Evolutionary conservation across 148 eudicot genomes (phyloP), one percentile per base, ranked within the genome.

Genomic region (Tetragonia tetragonoides): DNA sequence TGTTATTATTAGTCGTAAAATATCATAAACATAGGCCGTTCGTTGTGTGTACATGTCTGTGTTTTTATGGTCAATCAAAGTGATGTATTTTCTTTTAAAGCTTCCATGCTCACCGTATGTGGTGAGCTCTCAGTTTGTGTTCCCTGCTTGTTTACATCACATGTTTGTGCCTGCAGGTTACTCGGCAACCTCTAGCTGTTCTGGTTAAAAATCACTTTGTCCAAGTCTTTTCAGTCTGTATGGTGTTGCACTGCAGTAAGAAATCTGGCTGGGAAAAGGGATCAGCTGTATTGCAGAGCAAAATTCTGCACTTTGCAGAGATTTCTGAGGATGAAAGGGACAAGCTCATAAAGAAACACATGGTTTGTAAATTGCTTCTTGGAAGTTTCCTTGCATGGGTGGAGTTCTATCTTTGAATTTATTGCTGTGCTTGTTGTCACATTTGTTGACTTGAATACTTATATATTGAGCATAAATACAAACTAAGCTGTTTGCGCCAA

Each of bases 251-350:
- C 82, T 95, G 97, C 85, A 90, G 90, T 86, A 91, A 85, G 85
- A 90, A 74, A 72, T 38, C 88, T 79, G 93, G 88, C 44, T 86
- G 88, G 85, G 94, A 91, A 68, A 88, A 86, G 82, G 94, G 92
- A 72, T 83, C 88, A 72, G 79, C 81, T 63, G 93, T 84, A 41
- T 85, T 95, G 77, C 97, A 86, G 82, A 89, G 87, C 66, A 86
- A 88, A 83, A 81, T 95, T 80, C 80, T 95, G 72, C 83, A 77
- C 42, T 72, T 91, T 73, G 90, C 94, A 81, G 87, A 85, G 79
- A 90, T 95, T 77, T 85, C 97, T 46, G 99, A 88, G 85, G 87
- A 72, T 62, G 94, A 93, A 73, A 87, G 99, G 83, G 99, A 95
- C 87, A 87, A 79, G 76, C 97, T 95, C 62, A 93, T 95, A 59